Conservation (phyloP, 2,329 filamentous ascomycete species). For the Simplicillium sp. region DNA sequence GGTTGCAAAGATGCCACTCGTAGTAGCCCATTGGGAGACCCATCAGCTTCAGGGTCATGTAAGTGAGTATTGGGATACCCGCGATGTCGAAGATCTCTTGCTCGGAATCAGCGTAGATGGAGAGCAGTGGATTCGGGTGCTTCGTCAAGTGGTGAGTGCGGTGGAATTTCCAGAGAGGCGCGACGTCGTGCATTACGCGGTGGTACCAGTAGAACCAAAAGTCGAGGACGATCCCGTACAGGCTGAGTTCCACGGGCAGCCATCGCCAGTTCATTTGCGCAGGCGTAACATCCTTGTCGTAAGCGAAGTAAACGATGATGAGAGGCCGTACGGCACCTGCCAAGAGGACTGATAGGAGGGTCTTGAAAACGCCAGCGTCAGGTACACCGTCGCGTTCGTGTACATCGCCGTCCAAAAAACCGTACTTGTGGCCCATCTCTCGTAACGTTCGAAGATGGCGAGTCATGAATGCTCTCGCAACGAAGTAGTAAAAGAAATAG, state of each 20-base stretch:
- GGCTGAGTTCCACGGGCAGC: constrained; percentile 18
- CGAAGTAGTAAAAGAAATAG: constrained; percentile 15
- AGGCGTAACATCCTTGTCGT: constrained; percentile 8
- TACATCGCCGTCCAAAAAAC: constrained; percentile 14
- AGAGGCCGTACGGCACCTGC: constrained; percentile 12
- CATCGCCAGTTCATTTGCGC: constrained; percentile 13
- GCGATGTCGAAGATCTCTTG: constrained; percentile 31
- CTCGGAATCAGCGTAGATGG: constrained; percentile 28
- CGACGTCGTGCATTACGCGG: constrained; percentile 27
- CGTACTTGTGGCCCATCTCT: constrained; percentile 17
- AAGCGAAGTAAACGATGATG: constrained; percentile 13
- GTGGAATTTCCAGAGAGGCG: constrained; percentile 25
- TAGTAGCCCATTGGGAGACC: constrained; percentile 34
- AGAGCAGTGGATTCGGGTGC: constrained; percentile 27
- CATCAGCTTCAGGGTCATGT: constrained; percentile 18
- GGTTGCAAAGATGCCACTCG: constrained; percentile 35
- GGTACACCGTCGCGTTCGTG: constrained; percentile 23
- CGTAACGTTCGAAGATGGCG: constrained; percentile 17
- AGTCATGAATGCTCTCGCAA: constrained; percentile 18
- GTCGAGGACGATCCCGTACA: constrained; percentile 28
- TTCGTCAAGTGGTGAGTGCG: constrained; percentile 34
- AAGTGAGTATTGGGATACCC: constrained; percentile 28
- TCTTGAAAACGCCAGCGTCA: constrained; percentile 15
- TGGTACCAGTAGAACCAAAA: constrained; percentile 17
- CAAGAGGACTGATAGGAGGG: constrained; percentile 10